Evolutionary conservation across 345 rosid species (phyloP).

Genomic region (Hypericum androsaemum): DNA sequence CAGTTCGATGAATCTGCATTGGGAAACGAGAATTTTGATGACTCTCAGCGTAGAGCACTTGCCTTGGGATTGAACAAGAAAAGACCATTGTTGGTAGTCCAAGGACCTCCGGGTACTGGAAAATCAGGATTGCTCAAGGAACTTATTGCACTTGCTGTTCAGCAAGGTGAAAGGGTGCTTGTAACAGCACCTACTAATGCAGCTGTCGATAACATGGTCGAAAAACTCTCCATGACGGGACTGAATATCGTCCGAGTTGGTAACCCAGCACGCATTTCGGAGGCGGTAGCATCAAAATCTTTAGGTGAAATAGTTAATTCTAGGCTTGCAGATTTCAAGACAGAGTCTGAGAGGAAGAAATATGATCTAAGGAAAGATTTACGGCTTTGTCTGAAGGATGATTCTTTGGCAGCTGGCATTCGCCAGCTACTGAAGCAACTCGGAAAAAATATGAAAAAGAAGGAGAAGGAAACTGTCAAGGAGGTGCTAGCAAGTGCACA

Average conservation of each 20-base stretch:
- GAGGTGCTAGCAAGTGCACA: conserved; percentile 74
- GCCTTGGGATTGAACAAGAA: conserved; percentile 77
- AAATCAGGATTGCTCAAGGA: conserved; percentile 89
- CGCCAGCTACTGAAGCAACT: conserved; percentile 94
- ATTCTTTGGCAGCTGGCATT: conserved; percentile 91
- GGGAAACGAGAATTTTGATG: conserved; percentile 37
- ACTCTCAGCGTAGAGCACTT: conserved; percentile 58
- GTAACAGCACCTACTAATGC: conserved; percentile 96
- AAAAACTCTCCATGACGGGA: conserved; percentile 61
- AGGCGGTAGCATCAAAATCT: conserved; percentile 78
- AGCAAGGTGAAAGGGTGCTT: conserved; percentile 87
- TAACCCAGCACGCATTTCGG: conserved; percentile 88
- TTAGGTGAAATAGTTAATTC: conserved; percentile 71
- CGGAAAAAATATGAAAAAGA: conserved; percentile 70
- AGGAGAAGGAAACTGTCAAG: conserved; percentile 81
- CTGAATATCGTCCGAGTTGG: conserved; percentile 81
- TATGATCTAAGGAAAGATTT: conserved; percentile 82
- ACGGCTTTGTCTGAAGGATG: conserved; percentile 69
- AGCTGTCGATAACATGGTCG: conserved; percentile 94
- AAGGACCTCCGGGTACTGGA: conserved; percentile 98
- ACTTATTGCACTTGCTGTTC: conserved; percentile 57
- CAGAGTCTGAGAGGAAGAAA: conserved; percentile 78
- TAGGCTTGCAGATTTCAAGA: conserved; percentile 49
- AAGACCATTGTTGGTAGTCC: conserved; percentile 61
- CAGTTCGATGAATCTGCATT: conserved; percentile 39